Base-by-base conservation (phyloP, 768 basidiomycete species). In the Podaxis sp. region DNA sequence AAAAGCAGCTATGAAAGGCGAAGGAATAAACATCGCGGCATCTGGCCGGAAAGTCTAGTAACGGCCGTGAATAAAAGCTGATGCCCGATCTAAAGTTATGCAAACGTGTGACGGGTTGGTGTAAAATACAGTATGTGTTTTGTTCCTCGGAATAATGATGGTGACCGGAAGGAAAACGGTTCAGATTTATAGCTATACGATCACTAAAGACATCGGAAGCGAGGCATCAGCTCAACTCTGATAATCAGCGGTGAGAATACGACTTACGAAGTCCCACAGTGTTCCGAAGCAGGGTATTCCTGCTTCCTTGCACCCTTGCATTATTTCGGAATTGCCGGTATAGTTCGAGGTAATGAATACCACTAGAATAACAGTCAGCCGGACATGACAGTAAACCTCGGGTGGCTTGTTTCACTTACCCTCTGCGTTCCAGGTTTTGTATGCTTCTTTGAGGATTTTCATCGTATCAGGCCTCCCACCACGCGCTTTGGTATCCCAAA, bases 341-440 rank as follows among this genome's bases (percentile, higher is more conserved):
- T 82, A 88, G 76, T 93, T 93, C n/a, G 90, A 91, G 7, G 90
- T 93, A 73, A 93, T 89, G 74, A 93, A 90, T 28, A 92, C 86
- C 50, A 93, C 87, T 86, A 17, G 30, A 64, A 62, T 33, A 60
- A 28, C 26, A 57, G 40, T 60, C 50, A 61, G 36, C 24, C 41
- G 33, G 65, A 48, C 12, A 22, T 28, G 41, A 46, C 6, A 40
- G 41, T 59, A 20, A 52, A 48, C 13, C 11, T 54, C 1, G 26
- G 51, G 58, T 20, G n/a, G 28, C 51, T 15, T 40, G 15, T 51
- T 13, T 56, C 17, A 24, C 66, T 61, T 67, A 84, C 85, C 87
- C 77, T 93, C 90, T 2, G 90, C 90, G 46, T 84, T 78, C 87
- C 88, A 93, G 49, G 79, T 81, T 28, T 81, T 72, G 67, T 89